Base-by-base conservation (phyloP, 225 moss, liverwort and hornwort species). In the Climacium dendroides region DNA sequence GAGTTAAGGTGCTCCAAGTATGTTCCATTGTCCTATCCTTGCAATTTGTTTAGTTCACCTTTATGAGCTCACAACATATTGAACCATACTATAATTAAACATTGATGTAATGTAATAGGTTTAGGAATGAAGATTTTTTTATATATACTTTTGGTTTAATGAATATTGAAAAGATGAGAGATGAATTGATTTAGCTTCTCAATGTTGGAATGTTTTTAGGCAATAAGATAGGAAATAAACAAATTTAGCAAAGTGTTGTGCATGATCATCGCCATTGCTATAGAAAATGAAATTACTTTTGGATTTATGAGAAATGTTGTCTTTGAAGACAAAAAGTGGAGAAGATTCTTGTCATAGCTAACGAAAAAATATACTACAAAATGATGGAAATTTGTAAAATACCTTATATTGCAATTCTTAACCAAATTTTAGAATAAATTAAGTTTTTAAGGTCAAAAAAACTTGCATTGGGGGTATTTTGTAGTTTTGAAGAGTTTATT, bases 391-490 rank as follows among this genome's bases (percentile, higher is more conserved):
- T 5, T 47, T 12, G 7, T 32, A 2, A 71, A 28, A 71, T 32
- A 8, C 12, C 3, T 5, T 13, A 22, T 19, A 8, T 32, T 48
- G 5, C 12, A 50, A 50, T 48, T 50, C 5, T 3, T 48, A 50
- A 48, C 5, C 13, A 74, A 50, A 13, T 13, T 50, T 6, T 22
- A 29, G 2, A 1, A 32, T 20, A 50, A 34, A 8, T 74, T 3
- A 28, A 22, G 5, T 5, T 50, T 19, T 13, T 13, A 22, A 50
- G 2, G 19, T 50, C 13, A 8, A 34, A 34, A 4, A 48, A 32
- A 3, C 6, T 6, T 2, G 9, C 13, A 17, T 18, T 1, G 4
- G 19, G 2, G 3, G 0, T 4, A 6, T 20, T 13, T 30, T 32
- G 5, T 30, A 30, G 28, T 47, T 73, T 19, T 19, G 4, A 30